Base-by-base conservation (phyloP, 305 asterid genomes). In the Euphrasia arctica region DNA sequence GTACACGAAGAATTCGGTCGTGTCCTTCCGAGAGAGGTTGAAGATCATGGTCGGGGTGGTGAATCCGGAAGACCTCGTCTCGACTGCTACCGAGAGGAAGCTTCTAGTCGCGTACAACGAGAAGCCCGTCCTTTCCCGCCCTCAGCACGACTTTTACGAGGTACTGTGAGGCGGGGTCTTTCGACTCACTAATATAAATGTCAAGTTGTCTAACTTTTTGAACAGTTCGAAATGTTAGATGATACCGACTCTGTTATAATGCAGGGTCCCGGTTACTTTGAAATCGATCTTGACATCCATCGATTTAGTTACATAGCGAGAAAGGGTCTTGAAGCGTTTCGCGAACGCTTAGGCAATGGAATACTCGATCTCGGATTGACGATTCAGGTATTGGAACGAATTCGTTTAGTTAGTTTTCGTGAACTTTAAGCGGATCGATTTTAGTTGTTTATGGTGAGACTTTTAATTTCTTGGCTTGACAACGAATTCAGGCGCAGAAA, bases 401-500 rank as follows among this genome's bases (percentile, higher is more conserved):
- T 6, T 39, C 42, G 9, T 36, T 5, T 36, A 36, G 9, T 6
- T 36, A 11, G 39, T 18, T 15, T 43, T 12, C 31, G 2, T 25
- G 27, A 25, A 25, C 27, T 25, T 25, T 1, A 25, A 25, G 2
- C 2, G 27, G 27, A 25, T 25, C 27, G 27, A 25, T 25, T 31
- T 12, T 13, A 2, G 22, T 49, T 49, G 54, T 0, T 25, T 54
- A 22, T 5, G 3, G 10, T 52, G 25, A 4, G 36, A 54, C 5
- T 25, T 47, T 18, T 18, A 18, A 18, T 18, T 27, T 54, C 3
- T 48, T 11, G 3, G 0, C 3, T 42, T 55, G 32, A 27, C 7
- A 0, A 49, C 14, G 12, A 70, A 76, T 25, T 25, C 77, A 91
- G 98, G 98, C 98, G 10, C 97, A 92, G 61, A 92, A 83, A 57